Percentiles rank a stretch among this genome's conserved stretches.
phyloP scores from a whole-genome alignment of 2,329 filamentous ascomycete genomes.

The Sclerotinia sclerotiorum region DNA sequence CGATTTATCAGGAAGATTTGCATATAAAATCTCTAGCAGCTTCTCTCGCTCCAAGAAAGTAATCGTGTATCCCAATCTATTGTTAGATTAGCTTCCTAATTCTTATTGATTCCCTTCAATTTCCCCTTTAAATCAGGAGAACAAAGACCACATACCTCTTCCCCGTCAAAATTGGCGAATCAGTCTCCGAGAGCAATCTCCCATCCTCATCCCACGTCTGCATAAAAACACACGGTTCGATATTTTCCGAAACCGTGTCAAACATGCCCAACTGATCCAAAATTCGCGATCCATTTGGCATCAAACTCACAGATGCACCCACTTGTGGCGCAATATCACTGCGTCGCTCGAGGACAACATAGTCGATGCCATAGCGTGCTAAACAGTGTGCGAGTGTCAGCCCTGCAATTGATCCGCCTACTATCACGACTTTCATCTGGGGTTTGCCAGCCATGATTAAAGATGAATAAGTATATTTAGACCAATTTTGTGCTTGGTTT shows the following conservation, averaged over 20 bases:
- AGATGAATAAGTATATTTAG: neutral
- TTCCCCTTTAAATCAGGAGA: neutral
- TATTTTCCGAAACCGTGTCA: slow-evolving; percentile 25
- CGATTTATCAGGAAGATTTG: slow-evolving; percentile 29
- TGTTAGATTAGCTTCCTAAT: neutral
- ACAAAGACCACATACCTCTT: slow-evolving; percentile 24
- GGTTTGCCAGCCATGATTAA: neutral
- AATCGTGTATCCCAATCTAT: slow-evolving; percentile 30
- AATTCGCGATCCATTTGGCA: slow-evolving; percentile 47
- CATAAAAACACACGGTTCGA: slow-evolving; percentile 26
- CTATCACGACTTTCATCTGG: slow-evolving; percentile 31
- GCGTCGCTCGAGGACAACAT: slow-evolving; percentile 33
- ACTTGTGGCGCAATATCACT: slow-evolving; percentile 29
- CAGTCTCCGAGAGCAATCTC: slow-evolving; percentile 23
- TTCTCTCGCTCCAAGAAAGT: slow-evolving; percentile 28
- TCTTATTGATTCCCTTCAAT: neutral
- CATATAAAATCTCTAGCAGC: slow-evolving; percentile 32
- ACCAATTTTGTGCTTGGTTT: neutral
- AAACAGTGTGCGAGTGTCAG: slow-evolving; percentile 34
- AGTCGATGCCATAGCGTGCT: slow-evolving; percentile 30
- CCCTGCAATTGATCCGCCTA: slow-evolving; percentile 33
- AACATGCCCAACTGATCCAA: slow-evolving; percentile 52
- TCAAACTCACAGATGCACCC: slow-evolving; percentile 33
- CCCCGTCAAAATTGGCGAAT: slow-evolving; percentile 27
- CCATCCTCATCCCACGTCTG: slow-evolving; percentile 25